A percentile compares a stretch with the other conserved stretches of the same genome.
phyloP scores from a whole-genome alignment of 495 filamentous ascomycete genomes.

The Penicillium malachiteum region DNA sequence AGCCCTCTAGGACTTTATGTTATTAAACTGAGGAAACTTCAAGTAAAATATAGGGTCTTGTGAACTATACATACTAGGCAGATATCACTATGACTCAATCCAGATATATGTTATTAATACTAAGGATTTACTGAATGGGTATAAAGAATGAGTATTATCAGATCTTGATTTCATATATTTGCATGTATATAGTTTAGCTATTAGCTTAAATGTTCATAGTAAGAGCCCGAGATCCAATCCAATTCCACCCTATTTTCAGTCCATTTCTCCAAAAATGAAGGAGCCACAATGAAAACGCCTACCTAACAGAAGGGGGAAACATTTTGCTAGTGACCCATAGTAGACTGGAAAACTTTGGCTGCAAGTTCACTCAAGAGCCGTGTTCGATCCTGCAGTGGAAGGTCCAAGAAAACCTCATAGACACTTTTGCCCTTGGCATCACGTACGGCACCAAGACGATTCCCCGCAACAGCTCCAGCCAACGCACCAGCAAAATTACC shows the following conservation, averaged over 20 bases:
- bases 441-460: constrained; percentile 80
- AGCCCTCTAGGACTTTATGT: too few species aligned
- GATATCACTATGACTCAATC: not conserved
- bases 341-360: constrained; percentile 62
- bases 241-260: not conserved
- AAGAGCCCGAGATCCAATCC: not conserved
- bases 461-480: constrained; percentile 90
- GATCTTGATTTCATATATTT: not conserved
- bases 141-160: not conserved
- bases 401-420: constrained; percentile 80
- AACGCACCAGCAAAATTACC: constrained; percentile 86
- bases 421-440: constrained; percentile 95
- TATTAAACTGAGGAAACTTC: too few species aligned
- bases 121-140: constrained; percentile 4
- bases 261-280: not conserved
- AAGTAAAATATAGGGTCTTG: too few species aligned
- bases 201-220: too few species aligned
- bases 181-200: not conserved
- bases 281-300: not conserved
- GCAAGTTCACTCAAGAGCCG: constrained; percentile 74
- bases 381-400: constrained; percentile 77
- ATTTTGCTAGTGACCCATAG: constrained; percentile 31
- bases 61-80: not conserved
- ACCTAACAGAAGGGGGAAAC: not conserved
- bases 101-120: constrained; percentile 17